These are phyloP conservation scores for Lactifluus subvellereus DNA, from an alignment of 768 basidiomycete species.

Conservation along the genomic window DNA sequence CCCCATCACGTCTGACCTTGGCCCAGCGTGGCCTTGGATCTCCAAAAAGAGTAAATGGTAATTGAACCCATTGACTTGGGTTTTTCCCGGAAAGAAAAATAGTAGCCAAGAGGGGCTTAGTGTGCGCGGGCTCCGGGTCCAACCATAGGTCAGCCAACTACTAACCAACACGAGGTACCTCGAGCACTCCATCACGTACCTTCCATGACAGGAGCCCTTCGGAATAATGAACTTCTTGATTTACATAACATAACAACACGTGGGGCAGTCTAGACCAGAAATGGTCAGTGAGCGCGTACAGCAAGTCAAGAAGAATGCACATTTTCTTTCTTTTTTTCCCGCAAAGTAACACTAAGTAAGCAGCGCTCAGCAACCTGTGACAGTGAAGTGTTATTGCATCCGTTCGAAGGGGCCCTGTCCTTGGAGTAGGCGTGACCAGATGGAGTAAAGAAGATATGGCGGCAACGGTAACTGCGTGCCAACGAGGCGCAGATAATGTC, in stretches of 20 bases:
- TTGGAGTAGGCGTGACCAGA: slow-evolving; percentile 16
- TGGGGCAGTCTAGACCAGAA: not conserved
- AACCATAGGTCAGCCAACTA: not conserved
- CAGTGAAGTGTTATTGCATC: not conserved
- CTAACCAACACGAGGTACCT: not conserved
- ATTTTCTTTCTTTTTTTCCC: not conserved
- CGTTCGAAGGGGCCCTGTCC: not conserved
- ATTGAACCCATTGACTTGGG: not conserved
- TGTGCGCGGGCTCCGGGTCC: not conserved
- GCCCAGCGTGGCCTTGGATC: not conserved
- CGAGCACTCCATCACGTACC: not conserved
- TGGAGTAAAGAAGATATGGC: not conserved
- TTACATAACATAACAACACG: not conserved
- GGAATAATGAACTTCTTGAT: not conserved
- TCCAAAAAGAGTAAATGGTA: not conserved
- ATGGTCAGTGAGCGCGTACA: not conserved
- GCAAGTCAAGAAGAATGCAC: not conserved
- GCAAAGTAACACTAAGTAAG: not conserved
- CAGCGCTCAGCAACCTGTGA: not conserved
- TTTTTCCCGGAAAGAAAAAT: not conserved
- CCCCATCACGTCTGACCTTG: no score
- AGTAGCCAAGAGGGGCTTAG: not conserved
- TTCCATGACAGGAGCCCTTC: not conserved
- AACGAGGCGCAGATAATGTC: not conserved
- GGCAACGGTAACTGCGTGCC: not conserved